Evolutionary conservation across 2,329 filamentous ascomycete genomes (phyloP).

Genomic region (Podosphaera aphanis): DNA sequence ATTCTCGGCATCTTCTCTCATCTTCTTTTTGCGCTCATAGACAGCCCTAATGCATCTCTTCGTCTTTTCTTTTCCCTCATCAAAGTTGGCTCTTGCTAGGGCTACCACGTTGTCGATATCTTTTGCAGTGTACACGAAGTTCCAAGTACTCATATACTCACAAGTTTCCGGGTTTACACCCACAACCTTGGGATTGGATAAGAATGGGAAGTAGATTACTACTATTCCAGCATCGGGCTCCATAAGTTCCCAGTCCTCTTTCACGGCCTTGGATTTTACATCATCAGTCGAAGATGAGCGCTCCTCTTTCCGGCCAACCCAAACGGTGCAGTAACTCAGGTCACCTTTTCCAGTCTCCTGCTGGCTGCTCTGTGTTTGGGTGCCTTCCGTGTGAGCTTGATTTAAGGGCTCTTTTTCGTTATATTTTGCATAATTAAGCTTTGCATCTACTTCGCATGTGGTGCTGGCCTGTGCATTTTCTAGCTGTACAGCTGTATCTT

Average conservation of each 20-base stretch:
- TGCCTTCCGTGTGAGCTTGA: slow-evolving; percentile 12
- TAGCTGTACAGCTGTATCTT: slow-evolving; percentile 40
- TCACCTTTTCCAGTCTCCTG: slow-evolving; percentile 27
- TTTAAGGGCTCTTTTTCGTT: slow-evolving; percentile 20
- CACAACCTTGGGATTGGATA: slow-evolving; percentile 57
- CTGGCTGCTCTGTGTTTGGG: slow-evolving; percentile 5
- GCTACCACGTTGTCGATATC: slow-evolving; percentile 69
- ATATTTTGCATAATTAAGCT: slow-evolving; percentile 34
- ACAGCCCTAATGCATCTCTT: slow-evolving; percentile 62
- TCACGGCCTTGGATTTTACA: slow-evolving; percentile 24
- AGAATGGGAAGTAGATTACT: slow-evolving; percentile 73
- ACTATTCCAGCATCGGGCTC: slow-evolving; percentile 63
- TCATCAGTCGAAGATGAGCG: slow-evolving; percentile 30
- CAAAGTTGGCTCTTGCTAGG: slow-evolving; percentile 68
- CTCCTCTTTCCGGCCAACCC: slow-evolving; percentile 71
- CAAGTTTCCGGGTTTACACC: slow-evolving; percentile 63
- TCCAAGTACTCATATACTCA: slow-evolving; percentile 91
- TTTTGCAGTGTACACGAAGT: slow-evolving; percentile 82
- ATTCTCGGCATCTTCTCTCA: slow-evolving; percentile 30
- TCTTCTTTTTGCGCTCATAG: slow-evolving; percentile 70
- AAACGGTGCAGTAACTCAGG: slow-evolving; percentile 78
- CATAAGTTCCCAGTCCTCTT: slow-evolving; percentile 47
- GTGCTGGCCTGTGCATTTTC: slow-evolving; percentile 38
- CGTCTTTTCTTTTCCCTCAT: slow-evolving; percentile 58
- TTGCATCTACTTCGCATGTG: slow-evolving; percentile 33